Conservation (phyloP, 805 yeast species). For the Kodamaea fukazawae region DNA sequence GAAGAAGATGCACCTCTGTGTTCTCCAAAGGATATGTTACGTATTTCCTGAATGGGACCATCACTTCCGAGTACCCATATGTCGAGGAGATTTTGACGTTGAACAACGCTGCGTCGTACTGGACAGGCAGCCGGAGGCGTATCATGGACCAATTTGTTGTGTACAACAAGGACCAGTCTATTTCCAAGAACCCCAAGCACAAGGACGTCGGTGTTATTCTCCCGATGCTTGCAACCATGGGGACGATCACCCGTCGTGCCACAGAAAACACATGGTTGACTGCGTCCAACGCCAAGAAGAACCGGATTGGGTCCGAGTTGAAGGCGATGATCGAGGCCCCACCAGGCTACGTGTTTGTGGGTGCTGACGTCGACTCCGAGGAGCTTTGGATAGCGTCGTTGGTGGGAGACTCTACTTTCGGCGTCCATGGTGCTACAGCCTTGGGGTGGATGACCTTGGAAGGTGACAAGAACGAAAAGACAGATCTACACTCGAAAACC, state of each 20-base stretch:
- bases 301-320: constrained; percentile 88
- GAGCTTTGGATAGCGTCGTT: constrained; percentile 97
- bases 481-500: constrained; percentile 93
- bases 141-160: constrained; percentile 85
- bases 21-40: constrained; percentile 73
- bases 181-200: not conserved
- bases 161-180: constrained; percentile 29
- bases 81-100: constrained; percentile 79
- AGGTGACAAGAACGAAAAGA: constrained; percentile 87
- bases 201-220: constrained; percentile 48
- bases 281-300: constrained; percentile 87
- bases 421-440: constrained; percentile 92
- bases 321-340: constrained; percentile 89
- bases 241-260: constrained; percentile 93
- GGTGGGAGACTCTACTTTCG: constrained; percentile 87
- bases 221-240: constrained; percentile 88
- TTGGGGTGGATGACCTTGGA: constrained; percentile 99
- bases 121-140: constrained; percentile 89
- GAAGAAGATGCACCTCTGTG: constrained; percentile 67
- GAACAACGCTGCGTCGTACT: constrained; percentile 80
- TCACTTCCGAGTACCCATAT: constrained; percentile 66
- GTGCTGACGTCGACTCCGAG: constrained; percentile 98
- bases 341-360: constrained; percentile 83
- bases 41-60: constrained; percentile 67
- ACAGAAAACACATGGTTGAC: constrained; percentile 98